Percentiles rank a stretch among this genome's conserved stretches.
These are phyloP conservation scores for Peronospora destructor DNA, from an alignment of 352 stramenopile species.

Conservation along the genomic window DNA sequence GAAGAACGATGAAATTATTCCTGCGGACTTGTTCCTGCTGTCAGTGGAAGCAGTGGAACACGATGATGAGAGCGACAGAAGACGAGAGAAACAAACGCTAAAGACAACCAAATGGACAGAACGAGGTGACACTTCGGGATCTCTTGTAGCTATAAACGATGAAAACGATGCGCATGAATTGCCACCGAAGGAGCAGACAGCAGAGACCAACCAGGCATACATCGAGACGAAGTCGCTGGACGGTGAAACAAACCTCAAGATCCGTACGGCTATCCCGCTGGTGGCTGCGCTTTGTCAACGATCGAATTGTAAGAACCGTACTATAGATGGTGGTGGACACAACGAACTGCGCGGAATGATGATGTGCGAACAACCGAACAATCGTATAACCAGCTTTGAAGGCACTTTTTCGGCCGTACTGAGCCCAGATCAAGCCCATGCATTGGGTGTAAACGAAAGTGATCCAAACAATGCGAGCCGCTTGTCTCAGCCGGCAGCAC, in stretches of 20 bases:
- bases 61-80: conserved; percentile 25
- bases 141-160: neutral
- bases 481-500: conserved; percentile 1
- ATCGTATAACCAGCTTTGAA: conserved; percentile 79
- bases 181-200: conserved; percentile 9
- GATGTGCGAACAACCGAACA: conserved; percentile 77
- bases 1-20: conserved; percentile 51
- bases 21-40: conserved; percentile 68
- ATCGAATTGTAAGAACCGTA: conserved; percentile 6
- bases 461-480: conserved; percentile 1
- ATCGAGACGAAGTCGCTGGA: conserved; percentile 83
- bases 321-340: conserved; percentile 24
- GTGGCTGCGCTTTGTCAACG: conserved; percentile 30
- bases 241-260: conserved; percentile 82
- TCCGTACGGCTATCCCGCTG: conserved; percentile 61
- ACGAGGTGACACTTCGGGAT: neutral
- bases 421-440: conserved; percentile 26
- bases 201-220: conserved; percentile 52
- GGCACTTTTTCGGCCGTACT: conserved; percentile 54
- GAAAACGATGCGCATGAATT: neutral
- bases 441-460: conserved; percentile 26
- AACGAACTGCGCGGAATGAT: conserved; percentile 49
- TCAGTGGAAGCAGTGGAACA: conserved; percentile 47
- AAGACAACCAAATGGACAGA: conserved; percentile 1
- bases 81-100: conserved; percentile 1